Base-by-base conservation (phyloP, 495 filamentous ascomycete species). In the Penicillium cataractarum region DNA sequence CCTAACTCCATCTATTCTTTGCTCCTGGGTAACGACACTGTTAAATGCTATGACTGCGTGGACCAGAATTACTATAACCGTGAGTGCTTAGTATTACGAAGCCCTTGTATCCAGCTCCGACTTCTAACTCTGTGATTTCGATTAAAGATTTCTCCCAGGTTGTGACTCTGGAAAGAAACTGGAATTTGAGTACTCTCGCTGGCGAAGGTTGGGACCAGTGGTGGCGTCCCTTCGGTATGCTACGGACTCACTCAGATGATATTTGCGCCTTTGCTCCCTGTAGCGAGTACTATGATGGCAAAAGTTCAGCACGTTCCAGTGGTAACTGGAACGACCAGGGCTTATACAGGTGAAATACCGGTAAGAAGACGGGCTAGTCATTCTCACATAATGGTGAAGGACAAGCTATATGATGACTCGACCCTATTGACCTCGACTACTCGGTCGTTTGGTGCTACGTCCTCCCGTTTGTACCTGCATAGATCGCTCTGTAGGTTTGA, bases 31-130 rank as follows among this genome's bases (percentile, higher is more conserved):
- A 58, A 63, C 44, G 61, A 58, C 13, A 58, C 55, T 39, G 2
- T 63, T 9, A 48, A 58, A 31, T 63, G 61, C 61, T 58, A 51
- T 44, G 55, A 58, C 31, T 63, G 61, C 21, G 55, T 58, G 6
- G 61, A 63, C n/a, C 17, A 49, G 46, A 35, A 39, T 10, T 63
- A 51, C 53, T 58, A 63, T 37, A 52, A 63, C 33, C 61, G 55
- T 63, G 27, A 58, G 61, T 51, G 8, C 21, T 26, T 13, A 12
- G 10, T n/a, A 48, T 12, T 48, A 3, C 42, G 9, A 7, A 6
- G 2, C 12, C 9, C 4, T 24, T 48, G n/a, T 22, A 1, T 4
- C 42, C 5, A 22, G 6, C 24, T 26, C 19, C 2, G 15, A 46
- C 42, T 12, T 24, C 5, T 24, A 4, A n/a, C 15, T 26, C 46